A percentile compares a stretch with the other conserved stretches of the same genome.
Conservation (phyloP, 495 filamentous ascomycete species). For the Penicillium cosmopolitanum region DNA sequence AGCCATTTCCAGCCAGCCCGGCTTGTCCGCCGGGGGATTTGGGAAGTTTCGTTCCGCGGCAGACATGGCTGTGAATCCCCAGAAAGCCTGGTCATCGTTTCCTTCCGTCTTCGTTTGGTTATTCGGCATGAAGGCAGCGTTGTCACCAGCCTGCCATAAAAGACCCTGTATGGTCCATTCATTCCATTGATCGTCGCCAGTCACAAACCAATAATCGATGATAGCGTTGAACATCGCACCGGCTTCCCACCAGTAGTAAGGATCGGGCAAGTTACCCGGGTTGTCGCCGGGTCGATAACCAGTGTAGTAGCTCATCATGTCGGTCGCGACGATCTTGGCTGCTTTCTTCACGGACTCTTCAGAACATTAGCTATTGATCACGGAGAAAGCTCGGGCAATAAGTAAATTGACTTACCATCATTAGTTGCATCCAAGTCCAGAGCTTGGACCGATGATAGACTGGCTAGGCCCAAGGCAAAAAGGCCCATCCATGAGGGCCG, state of each 20-base stretch:
- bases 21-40: conserved; percentile 53
- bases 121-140: conserved; percentile 73
- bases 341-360: conserved; percentile 54
- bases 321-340: conserved; percentile 43
- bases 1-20: conserved; percentile 79
- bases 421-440: conserved; percentile 29
- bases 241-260: conserved; percentile 86
- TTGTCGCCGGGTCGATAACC: conserved; percentile 70
- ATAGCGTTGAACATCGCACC: conserved; percentile 77
- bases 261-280: conserved; percentile 72
- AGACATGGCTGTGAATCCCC: conserved; percentile 80
- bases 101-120: conserved; percentile 79
- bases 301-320: conserved; percentile 66
- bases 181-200: conserved; percentile 75
- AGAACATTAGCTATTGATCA: neutral
- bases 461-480: conserved; percentile 20
- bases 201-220: conserved; percentile 84
- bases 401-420: conserved; percentile 14
- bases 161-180: conserved; percentile 67
- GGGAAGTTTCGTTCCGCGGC: conserved; percentile 81
- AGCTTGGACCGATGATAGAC: conserved; percentile 20
- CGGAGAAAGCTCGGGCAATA: too few relatives aligned
- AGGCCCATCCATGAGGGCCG: conserved; percentile 24
- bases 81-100: conserved; percentile 89
- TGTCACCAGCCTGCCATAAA: conserved; percentile 68